phyloP scores from a whole-genome alignment of 2,329 filamentous ascomycete species.

The Diaporthe velutina region DNA sequence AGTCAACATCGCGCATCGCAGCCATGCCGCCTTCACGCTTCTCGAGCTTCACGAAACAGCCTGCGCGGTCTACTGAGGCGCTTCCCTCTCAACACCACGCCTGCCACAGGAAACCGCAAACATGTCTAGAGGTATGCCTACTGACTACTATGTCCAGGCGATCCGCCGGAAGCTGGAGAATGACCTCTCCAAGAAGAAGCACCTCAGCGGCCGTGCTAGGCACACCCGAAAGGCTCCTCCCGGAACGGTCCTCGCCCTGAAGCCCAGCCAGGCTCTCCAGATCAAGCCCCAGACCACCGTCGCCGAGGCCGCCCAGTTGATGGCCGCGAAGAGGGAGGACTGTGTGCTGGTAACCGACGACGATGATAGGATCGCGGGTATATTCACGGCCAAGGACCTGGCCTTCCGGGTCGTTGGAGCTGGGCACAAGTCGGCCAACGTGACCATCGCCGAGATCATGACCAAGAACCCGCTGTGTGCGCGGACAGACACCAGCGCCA shows the following conservation, averaged over 20 bases:
- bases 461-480: slow-evolving; percentile 99
- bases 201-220: slow-evolving; percentile 80
- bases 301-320: slow-evolving; percentile 95
- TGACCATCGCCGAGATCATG: slow-evolving; percentile 99
- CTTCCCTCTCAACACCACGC: neutral
- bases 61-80: neutral
- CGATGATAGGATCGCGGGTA: slow-evolving; percentile 96
- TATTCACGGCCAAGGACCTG: slow-evolving; percentile 98
- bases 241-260: slow-evolving; percentile 93
- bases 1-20: neutral
- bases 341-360: slow-evolving; percentile 98
- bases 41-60: neutral
- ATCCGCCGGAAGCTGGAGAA: slow-evolving; percentile 97
- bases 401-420: slow-evolving; percentile 96
- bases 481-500: slow-evolving; percentile 96
- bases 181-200: slow-evolving; percentile 98
- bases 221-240: slow-evolving; percentile 94
- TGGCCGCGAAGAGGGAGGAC: slow-evolving; percentile 98
- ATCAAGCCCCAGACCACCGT: slow-evolving; percentile 97
- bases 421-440: slow-evolving; percentile 87
- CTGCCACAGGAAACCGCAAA: neutral
- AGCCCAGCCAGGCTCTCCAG: slow-evolving; percentile 94
- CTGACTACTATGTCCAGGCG: slow-evolving; percentile 71
- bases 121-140: slow-evolving; percentile 41
- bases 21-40: neutral